phyloP scores from a whole-genome alignment of 345 rosid genomes.

The Linum usitatissimum region DNA sequence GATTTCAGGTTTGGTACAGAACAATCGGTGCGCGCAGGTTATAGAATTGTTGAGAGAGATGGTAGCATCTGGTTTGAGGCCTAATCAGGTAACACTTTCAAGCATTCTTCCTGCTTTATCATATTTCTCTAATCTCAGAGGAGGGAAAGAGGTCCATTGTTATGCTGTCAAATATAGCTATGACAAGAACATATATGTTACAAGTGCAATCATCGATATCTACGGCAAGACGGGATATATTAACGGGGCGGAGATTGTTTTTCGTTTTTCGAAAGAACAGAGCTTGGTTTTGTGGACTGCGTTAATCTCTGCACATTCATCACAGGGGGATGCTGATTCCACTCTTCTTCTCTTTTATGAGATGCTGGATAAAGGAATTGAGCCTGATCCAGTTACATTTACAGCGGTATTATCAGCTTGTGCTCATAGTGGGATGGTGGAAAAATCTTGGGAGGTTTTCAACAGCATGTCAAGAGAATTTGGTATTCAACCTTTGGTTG shows the following conservation, averaged over 20 bases:
- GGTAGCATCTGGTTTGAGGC: constrained; percentile 39
- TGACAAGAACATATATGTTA: constrained; percentile 44
- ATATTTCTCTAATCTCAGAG: constrained; percentile 47
- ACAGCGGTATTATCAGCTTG: constrained; percentile 69
- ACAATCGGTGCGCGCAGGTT: constrained; percentile 38
- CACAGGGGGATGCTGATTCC: constrained; percentile 54
- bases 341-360: constrained; percentile 41
- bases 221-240: constrained; percentile 68
- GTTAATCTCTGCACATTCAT: constrained; percentile 61
- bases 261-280: constrained; percentile 39
- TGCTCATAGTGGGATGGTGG: constrained; percentile 60
- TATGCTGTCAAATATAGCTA: constrained; percentile 46
- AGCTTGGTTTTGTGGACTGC: constrained; percentile 84
- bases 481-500: constrained; percentile 43
- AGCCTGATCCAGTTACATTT: constrained; percentile 63
- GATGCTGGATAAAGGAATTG: constrained; percentile 42
- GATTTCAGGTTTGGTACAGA: constrained; percentile 73
- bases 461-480: constrained; percentile 36
- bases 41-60: constrained; percentile 46
- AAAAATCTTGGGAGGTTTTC: constrained; percentile 47
- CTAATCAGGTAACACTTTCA: constrained; percentile 57
- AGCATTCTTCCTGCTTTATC: constrained; percentile 54
- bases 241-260: constrained; percentile 42
- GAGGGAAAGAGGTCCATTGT: constrained; percentile 63
- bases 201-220: constrained; percentile 58